Conservation (phyloP, 2,329 filamentous ascomycete genomes). For the Xylaria sp. region DNA sequence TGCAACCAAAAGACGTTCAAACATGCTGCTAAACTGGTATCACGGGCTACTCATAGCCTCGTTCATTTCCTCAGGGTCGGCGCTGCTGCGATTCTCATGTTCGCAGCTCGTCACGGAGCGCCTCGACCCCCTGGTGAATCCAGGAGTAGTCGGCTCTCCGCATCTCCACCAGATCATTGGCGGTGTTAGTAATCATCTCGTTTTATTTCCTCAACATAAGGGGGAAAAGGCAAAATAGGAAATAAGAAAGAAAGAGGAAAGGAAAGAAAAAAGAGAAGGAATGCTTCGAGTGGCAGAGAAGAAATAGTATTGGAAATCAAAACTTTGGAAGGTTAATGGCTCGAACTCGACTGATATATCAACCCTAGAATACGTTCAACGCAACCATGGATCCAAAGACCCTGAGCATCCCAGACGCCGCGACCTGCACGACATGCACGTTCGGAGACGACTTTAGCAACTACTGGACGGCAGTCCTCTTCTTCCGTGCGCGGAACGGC, state of each 20-base stretch:
- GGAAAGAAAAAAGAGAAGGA: not conserved
- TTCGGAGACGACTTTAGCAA: slow-evolving; percentile 56
- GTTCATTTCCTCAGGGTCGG: slow-evolving; percentile 13
- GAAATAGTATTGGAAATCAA: too few species aligned
- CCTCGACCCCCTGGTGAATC: slow-evolving; percentile 43
- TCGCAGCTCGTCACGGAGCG: slow-evolving; percentile 44
- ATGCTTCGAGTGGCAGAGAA: not conserved
- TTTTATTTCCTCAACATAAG: not conserved
- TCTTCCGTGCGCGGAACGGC: slow-evolving; percentile 53
- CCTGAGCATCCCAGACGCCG: slow-evolving; percentile 45
- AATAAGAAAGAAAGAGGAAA: too few species aligned
- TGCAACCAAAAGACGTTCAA: not conserved
- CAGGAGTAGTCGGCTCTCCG: slow-evolving; percentile 42
- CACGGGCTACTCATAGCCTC: slow-evolving; percentile 17
- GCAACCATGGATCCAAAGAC: slow-evolving; percentile 45
- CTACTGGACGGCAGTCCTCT: slow-evolving; percentile 56
- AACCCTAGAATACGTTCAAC: slow-evolving; percentile 49
- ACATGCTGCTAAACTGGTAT: slow-evolving; percentile 24
- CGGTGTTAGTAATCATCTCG: slow-evolving; percentile 36
- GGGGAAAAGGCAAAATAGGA: not conserved
- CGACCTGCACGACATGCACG: slow-evolving; percentile 57
- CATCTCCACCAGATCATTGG: slow-evolving; percentile 48
- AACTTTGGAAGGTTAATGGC: not conserved
- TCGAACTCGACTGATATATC: not conserved
- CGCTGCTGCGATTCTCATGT: slow-evolving; percentile 44